Conservation (phyloP, 2,329 filamentous ascomycete species). For the Ophiocordyceps camponoti-leonardi region DNA sequence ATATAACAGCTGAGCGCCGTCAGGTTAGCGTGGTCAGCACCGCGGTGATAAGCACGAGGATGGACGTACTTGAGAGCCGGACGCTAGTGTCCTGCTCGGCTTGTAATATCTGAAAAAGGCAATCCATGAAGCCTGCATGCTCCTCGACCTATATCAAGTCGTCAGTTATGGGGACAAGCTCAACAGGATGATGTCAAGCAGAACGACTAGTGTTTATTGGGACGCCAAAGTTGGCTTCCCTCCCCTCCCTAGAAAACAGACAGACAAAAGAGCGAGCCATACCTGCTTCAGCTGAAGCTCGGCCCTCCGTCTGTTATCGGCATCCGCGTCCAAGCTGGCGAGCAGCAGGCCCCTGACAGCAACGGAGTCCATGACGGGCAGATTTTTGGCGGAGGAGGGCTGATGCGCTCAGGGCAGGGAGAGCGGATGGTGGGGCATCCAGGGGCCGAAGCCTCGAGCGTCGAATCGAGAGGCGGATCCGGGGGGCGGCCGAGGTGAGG, state of each 20-base stretch:
- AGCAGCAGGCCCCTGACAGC: constrained; percentile 61
- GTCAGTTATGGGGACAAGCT: neutral
- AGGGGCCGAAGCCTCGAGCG: neutral
- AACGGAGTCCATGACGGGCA: constrained; percentile 48
- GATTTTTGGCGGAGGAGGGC: neutral
- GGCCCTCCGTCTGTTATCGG: constrained; percentile 57
- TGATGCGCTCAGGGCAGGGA: constrained; percentile 2
- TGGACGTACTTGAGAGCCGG: constrained; percentile 65
- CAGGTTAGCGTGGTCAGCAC: neutral
- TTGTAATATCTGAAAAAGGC: constrained; percentile 79
- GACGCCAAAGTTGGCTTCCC: no score
- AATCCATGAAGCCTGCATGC: constrained; percentile 76
- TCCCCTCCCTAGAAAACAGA: no score
- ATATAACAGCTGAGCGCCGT: constrained; percentile 65
- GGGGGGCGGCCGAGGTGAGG: neutral
- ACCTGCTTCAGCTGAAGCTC: constrained; percentile 74
- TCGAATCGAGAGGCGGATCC: neutral
- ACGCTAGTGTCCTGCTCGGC: constrained; percentile 72
- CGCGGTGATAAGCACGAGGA: constrained; percentile 1
- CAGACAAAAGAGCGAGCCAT: constrained; percentile 13
- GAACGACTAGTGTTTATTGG: neutral
- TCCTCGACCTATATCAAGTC: constrained; percentile 60
- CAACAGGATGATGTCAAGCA: neutral
- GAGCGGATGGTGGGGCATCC: constrained; percentile 3
- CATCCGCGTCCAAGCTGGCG: constrained; percentile 57